A percentile compares a stretch with the other conserved stretches of the same genome.
Conservation (phyloP, 176 grass and related monocot species). For the Oryza coarctata region DNA sequence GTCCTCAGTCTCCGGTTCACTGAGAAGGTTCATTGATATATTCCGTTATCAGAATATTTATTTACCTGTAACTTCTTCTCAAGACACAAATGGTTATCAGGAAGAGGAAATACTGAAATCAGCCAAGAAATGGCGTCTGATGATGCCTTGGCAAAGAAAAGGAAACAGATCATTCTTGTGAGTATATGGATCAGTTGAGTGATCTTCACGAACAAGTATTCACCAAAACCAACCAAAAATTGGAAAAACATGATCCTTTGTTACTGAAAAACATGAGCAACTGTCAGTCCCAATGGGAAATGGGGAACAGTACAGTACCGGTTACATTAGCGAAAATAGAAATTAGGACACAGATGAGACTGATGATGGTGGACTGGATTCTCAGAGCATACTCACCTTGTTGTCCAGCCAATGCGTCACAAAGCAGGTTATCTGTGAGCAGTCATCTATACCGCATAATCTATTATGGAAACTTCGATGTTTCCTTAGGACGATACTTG, state of each 20-base stretch:
- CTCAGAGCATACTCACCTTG: conserved; percentile 80
- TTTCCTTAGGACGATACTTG: conserved; percentile 83
- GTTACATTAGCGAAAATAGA: conserved; percentile 35
- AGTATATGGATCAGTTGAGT: conserved; percentile 32
- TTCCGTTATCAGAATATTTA: conserved; percentile 41
- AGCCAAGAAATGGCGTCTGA: conserved; percentile 19
- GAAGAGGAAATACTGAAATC: conserved; percentile 33
- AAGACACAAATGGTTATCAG: conserved; percentile 45
- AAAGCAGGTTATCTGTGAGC: conserved; percentile 74
- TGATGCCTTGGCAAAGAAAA: neutral
- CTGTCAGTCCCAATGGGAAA: conserved; percentile 3
- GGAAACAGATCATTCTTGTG: conserved; percentile 9
- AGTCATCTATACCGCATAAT: conserved; percentile 80
- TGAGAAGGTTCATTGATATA: conserved; percentile 34
- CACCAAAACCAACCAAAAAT: conserved; percentile 18
- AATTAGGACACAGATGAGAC: conserved; percentile 32
- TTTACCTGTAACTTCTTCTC: conserved; percentile 49
- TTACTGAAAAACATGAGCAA: conserved; percentile 8
- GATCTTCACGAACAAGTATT: conserved; percentile 25
- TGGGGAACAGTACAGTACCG: neutral
- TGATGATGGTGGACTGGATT: conserved; percentile 45
- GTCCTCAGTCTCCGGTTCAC: conserved; percentile 31
- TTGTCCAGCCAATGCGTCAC: conserved; percentile 72
- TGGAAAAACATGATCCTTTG: neutral
- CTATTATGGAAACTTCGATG: conserved; percentile 82